A percentile compares a stretch with the other conserved stretches of the same genome.
phyloP scores from a whole-genome alignment of 768 basidiomycete species.

The Mycena leptocephala region DNA sequence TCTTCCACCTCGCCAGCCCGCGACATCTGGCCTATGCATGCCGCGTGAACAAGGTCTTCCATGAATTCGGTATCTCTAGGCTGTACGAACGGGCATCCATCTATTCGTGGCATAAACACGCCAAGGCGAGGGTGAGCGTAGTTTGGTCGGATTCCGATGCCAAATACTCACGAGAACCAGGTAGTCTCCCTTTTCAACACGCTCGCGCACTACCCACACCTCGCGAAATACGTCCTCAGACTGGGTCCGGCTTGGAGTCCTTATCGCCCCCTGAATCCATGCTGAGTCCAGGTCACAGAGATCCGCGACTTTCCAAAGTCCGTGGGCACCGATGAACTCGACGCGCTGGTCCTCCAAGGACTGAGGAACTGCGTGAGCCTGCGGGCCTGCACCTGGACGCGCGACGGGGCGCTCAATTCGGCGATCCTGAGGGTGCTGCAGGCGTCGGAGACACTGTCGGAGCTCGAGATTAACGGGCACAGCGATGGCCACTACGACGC shows the following conservation, averaged over 20 bases:
- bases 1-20: constrained; percentile 66
- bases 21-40: constrained; percentile 68
- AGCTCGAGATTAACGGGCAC: constrained; percentile 83
- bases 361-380: constrained; percentile 77
- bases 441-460: constrained; percentile 58
- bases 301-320: constrained; percentile 83
- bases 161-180: constrained; percentile 53
- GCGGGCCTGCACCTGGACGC: constrained; percentile 82
- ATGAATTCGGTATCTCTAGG: constrained; percentile 61
- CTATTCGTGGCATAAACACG: constrained; percentile 81
- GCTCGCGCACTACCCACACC: constrained; percentile 65
- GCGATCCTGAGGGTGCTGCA: constrained; percentile 70
- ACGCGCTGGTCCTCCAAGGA: constrained; percentile 62
- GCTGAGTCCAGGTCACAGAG: constrained; percentile 55
- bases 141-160: background rate
- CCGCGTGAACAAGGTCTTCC: constrained; percentile 73
- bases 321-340: constrained; percentile 49
- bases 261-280: background rate
- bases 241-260: constrained; percentile 63
- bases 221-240: constrained; percentile 71
- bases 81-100: constrained; percentile 76
- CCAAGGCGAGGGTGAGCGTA: constrained; percentile 69
- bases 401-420: constrained; percentile 81
- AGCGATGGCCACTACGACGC: constrained; percentile 72
- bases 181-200: constrained; percentile 76